Evolutionary conservation across 768 basidiomycete genomes (phyloP).

Genomic region (Pisolithus sp.): DNA sequence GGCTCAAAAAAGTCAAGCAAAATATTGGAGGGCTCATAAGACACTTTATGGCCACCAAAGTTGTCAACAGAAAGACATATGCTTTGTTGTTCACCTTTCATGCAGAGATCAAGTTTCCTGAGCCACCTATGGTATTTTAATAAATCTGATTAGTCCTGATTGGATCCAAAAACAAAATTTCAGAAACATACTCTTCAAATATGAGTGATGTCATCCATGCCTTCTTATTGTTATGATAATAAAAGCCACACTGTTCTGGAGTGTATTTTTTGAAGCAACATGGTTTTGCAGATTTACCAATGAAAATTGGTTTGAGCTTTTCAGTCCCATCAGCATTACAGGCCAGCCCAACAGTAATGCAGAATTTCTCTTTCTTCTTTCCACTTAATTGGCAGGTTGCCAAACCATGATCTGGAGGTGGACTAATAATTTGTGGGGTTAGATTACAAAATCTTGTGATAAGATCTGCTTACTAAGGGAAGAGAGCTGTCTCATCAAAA

Average conservation of each 20-base stretch:
- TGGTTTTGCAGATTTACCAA: background rate
- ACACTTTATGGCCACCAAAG: slow-evolving; percentile 1
- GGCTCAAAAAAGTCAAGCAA: background rate
- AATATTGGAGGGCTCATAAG: slow-evolving; percentile 4
- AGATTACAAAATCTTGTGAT: too few species aligned
- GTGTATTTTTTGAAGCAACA: background rate
- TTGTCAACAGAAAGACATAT: slow-evolving; percentile 7
- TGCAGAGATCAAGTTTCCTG: slow-evolving; percentile 13
- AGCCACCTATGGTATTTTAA: slow-evolving; percentile 15
- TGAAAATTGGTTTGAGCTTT: background rate
- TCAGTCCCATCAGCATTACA: slow-evolving; percentile 6
- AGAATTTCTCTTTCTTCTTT: too few species aligned
- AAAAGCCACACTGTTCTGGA: too few species aligned
- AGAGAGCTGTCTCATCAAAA: too few species aligned
- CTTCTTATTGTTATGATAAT: background rate
- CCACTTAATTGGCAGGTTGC: too few species aligned
- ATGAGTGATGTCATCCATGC: slow-evolving; percentile 34
- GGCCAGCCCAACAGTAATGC: too few species aligned
- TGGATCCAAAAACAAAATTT: too few species aligned
- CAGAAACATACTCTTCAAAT: slow-evolving; percentile 27
- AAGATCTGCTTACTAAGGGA: too few species aligned
- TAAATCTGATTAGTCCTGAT: background rate
- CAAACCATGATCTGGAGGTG: too few species aligned
- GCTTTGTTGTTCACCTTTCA: slow-evolving; percentile 1
- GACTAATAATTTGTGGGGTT: too few species aligned